These are phyloP conservation scores for Bacidia rubella DNA, from an alignment of 495 filamentous ascomycete genomes.

Conservation along the genomic window DNA sequence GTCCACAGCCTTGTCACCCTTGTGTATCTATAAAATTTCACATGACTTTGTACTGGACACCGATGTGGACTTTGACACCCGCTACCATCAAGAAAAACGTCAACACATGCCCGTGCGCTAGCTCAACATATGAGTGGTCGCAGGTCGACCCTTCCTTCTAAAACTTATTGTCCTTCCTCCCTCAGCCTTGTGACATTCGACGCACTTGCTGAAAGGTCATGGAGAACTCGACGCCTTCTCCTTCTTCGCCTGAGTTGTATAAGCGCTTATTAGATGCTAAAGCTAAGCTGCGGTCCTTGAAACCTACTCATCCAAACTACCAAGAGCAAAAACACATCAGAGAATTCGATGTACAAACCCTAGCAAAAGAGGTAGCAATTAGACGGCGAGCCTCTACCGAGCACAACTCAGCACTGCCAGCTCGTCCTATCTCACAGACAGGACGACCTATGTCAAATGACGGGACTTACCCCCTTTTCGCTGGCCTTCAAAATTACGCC, in stretches of 20 bases:
- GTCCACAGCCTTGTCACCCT: background rate
- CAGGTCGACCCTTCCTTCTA: too few relatives aligned
- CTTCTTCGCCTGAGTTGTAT: background rate
- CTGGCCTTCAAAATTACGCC: constrained; percentile 1
- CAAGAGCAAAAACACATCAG: background rate
- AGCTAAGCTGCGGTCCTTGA: background rate
- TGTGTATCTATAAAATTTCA: background rate
- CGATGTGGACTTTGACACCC: background rate
- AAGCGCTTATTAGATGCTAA: background rate
- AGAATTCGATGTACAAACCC: background rate
- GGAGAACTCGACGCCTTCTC: background rate
- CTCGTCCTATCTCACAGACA: too few relatives aligned
- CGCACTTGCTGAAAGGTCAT: background rate
- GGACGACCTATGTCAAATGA: background rate
- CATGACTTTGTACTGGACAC: background rate
- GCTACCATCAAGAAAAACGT: too few relatives aligned
- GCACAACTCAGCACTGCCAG: too few relatives aligned
- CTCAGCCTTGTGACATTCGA: background rate
- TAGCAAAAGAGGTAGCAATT: background rate
- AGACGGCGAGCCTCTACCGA: too few relatives aligned
- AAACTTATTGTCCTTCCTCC: background rate
- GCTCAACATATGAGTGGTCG: too few relatives aligned
- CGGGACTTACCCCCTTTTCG: background rate
- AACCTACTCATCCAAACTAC: background rate
- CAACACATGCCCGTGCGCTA: too few relatives aligned